Evolutionary conservation across 1,139 yeast species (phyloP).

Genomic region (Blastobotrys persicus): DNA sequence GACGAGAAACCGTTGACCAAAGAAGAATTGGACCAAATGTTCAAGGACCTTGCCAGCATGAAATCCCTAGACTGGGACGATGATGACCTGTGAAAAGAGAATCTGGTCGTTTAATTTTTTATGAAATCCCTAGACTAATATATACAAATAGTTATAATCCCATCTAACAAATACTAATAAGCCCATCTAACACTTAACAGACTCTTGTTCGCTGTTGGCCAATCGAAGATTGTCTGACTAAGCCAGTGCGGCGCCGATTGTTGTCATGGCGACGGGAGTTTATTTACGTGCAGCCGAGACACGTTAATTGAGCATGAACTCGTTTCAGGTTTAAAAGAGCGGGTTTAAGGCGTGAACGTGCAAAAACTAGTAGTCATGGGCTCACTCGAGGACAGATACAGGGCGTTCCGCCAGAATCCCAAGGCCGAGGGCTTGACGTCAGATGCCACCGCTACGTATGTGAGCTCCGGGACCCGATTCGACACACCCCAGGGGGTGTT

Average conservation of each 20-base stretch:
- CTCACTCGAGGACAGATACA: constrained; percentile 15
- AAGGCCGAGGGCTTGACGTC: constrained; percentile 17
- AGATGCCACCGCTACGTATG: constrained; percentile 24
- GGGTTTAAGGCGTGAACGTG: background rate
- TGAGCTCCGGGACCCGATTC: constrained; percentile 27
- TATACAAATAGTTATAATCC: too few relatives aligned
- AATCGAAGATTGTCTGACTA: too few relatives aligned
- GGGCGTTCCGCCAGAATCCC: constrained; percentile 23
- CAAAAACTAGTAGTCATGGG: background rate
- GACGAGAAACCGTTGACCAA: constrained; percentile 1
- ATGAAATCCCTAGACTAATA: too few relatives aligned
- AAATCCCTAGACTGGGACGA: constrained; percentile 2
- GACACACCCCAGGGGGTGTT: constrained; percentile 23
- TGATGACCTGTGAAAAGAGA: constrained; percentile 5
- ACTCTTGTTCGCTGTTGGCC: too few relatives aligned
- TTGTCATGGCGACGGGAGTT: background rate
- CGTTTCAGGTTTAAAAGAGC: background rate
- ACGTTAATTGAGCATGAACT: background rate
- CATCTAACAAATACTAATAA: too few relatives aligned
- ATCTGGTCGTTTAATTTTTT: too few relatives aligned
- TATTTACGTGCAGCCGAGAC: background rate
- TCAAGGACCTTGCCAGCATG: constrained; percentile 2
- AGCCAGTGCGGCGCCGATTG: background rate
- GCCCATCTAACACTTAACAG: too few relatives aligned
- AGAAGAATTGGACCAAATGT: constrained; percentile 3